These are phyloP conservation scores for Sporothrix dimorphospora DNA, from an alignment of 2,329 filamentous ascomycete species.

Conservation along the genomic window DNA sequence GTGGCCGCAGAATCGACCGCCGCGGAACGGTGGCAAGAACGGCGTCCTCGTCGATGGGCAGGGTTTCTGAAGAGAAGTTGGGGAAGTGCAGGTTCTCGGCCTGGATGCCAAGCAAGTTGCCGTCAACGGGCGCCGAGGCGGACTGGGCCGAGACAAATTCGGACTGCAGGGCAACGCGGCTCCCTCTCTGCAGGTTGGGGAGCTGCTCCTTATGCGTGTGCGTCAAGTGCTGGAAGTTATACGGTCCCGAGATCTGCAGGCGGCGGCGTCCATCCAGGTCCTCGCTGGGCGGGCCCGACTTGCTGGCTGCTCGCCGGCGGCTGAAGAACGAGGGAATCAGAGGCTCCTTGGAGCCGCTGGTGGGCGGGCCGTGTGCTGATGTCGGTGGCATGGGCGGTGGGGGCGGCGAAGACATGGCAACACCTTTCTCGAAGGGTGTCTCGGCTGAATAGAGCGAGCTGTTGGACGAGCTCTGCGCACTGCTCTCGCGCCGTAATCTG, in stretches of 20 bases:
- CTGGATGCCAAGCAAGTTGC: conserved; percentile 44
- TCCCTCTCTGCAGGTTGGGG: conserved; percentile 46
- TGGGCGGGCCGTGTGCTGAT: conserved; percentile 39
- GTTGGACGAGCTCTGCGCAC: conserved; percentile 51
- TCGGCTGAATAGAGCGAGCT: conserved; percentile 56
- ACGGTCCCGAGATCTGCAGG: conserved; percentile 63
- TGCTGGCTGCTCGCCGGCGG: conserved; percentile 48
- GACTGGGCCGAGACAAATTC: conserved; percentile 50
- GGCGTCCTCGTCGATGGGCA: conserved; percentile 35
- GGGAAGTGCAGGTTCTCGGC: conserved; percentile 50
- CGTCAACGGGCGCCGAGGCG: conserved; percentile 43
- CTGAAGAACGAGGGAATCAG: conserved; percentile 56
- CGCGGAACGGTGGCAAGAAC: conserved; percentile 31
- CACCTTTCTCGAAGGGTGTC: conserved; percentile 40
- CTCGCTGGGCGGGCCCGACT: conserved; percentile 39
- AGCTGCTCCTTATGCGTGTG: conserved; percentile 58
- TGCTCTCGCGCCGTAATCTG: conserved; percentile 56
- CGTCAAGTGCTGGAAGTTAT: conserved; percentile 68
- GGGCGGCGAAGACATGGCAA: conserved; percentile 25
- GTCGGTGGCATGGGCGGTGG: conserved; percentile 36
- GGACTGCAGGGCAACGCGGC: conserved; percentile 47
- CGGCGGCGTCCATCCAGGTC: conserved; percentile 43
- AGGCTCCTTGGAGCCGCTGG: conserved; percentile 41
- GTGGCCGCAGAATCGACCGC: conserved; percentile 39
- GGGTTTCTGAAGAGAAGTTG: conserved; percentile 53